Percentiles rank a stretch among this genome's conserved stretches.
Conservation (phyloP, 2,329 filamentous ascomycete species). For the Aurifilum marmelostoma region DNA sequence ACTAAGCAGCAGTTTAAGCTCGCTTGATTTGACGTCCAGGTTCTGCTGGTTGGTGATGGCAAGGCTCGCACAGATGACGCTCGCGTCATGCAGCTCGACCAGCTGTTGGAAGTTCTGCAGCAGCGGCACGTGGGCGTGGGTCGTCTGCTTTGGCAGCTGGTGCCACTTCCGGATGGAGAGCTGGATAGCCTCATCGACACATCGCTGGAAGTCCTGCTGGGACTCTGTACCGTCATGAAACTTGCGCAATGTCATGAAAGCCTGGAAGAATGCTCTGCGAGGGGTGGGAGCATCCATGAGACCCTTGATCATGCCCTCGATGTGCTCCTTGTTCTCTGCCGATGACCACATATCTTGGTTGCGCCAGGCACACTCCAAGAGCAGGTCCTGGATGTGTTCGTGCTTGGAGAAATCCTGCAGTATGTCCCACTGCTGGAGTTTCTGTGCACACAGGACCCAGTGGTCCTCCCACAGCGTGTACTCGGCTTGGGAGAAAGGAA, state of each 20-base stretch:
- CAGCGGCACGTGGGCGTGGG: conserved; percentile 91
- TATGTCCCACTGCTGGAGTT: conserved; percentile 98
- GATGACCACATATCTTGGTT: conserved; percentile 94
- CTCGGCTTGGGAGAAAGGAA: conserved; percentile 93
- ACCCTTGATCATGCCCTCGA: conserved; percentile 93
- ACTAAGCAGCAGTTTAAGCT: conserved; percentile 89
- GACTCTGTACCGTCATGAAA: conserved; percentile 87
- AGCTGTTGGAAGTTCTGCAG: conserved; percentile 98
- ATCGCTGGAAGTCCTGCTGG: conserved; percentile 78
- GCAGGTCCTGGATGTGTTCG: conserved; percentile 95
- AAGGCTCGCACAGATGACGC: conserved; percentile 91
- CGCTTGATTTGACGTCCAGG: conserved; percentile 90
- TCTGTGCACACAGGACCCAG: conserved; percentile 96
- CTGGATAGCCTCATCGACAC: conserved; percentile 97
- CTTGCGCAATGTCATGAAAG: conserved; percentile 95
- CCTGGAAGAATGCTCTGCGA: conserved; percentile 93
- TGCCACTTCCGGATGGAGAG: conserved; percentile 98
- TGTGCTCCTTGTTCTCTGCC: conserved; percentile 80
- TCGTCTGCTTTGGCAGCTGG: conserved; percentile 90
- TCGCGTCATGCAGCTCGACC: conserved; percentile 96
- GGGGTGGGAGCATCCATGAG: conserved; percentile 97
- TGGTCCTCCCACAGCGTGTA: conserved; percentile 99
- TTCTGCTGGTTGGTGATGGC: conserved; percentile 82
- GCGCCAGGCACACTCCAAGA: conserved; percentile 94
- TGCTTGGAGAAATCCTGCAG: conserved; percentile 97